Evolutionary conservation across 441 rosid genomes (phyloP).

Genomic region (Syzygium malaccense): DNA sequence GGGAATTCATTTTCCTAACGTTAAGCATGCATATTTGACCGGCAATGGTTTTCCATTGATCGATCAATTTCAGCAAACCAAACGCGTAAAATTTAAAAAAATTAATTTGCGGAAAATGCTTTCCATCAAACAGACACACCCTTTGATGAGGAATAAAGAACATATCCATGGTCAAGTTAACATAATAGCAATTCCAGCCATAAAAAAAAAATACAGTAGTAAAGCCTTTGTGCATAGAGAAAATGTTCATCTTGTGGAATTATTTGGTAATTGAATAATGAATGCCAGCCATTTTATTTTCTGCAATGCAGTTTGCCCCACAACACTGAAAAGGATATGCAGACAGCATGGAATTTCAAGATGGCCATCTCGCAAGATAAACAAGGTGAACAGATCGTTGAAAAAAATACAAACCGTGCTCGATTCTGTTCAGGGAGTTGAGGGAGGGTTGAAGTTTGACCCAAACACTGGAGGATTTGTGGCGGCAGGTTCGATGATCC

Average conservation of each 20-base stretch:
- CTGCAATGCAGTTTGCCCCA: slow-evolving; percentile 71
- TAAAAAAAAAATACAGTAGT: neutral
- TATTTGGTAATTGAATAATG: neutral
- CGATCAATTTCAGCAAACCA: neutral
- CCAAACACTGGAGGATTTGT: slow-evolving; percentile 64
- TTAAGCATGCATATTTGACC: neutral
- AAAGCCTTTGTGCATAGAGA: neutral
- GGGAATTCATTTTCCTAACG: neutral
- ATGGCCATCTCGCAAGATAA: slow-evolving; percentile 97
- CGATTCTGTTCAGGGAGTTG: slow-evolving; percentile 87
- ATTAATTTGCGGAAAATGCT: neutral
- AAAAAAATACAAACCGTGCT: slow-evolving; percentile 78
- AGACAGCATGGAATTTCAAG: slow-evolving; percentile 92
- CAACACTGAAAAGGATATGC: slow-evolving; percentile 94
- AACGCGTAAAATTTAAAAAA: neutral
- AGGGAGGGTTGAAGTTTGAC: slow-evolving; percentile 75
- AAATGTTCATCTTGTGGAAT: neutral
- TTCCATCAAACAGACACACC: neutral
- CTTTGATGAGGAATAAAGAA: neutral
- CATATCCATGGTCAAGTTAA: neutral
- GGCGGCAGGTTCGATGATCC: slow-evolving; percentile 40
- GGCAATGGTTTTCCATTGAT: neutral
- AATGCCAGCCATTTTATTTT: slow-evolving; percentile 3
- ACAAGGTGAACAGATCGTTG: slow-evolving; percentile 83
- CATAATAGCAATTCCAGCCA: neutral